Percentiles rank a stretch among this genome's conserved stretches.
phyloP scores from a whole-genome alignment of 73 alveolate species.

The Paraurostyla sp. region DNA sequence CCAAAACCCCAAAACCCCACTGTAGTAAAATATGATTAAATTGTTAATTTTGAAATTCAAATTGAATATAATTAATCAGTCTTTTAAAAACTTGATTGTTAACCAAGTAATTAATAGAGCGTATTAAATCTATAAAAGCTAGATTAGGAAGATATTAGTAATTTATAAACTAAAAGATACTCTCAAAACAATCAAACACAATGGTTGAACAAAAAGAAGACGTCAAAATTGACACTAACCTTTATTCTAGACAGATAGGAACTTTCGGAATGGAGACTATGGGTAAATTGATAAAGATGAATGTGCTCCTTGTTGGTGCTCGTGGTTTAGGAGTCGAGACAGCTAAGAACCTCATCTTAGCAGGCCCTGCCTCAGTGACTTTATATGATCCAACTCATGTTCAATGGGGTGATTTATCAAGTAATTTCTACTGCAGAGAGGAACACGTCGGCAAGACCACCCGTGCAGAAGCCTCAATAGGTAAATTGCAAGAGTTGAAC shows the following conservation, averaged over 20 bases:
- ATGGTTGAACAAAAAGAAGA: constrained; percentile 58
- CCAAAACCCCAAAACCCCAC: too few relatives aligned
- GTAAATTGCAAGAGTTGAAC: constrained; percentile 94
- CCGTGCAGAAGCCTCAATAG: constrained; percentile 94
- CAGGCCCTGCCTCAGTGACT: constrained; percentile 98
- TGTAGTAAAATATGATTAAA: too few relatives aligned
- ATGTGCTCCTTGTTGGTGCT: constrained; percentile 86
- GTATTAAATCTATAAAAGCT: too few relatives aligned
- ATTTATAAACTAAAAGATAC: too few relatives aligned
- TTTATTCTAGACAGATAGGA: constrained; percentile 98
- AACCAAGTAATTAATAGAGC: too few relatives aligned
- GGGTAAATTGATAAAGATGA: constrained; percentile 95
- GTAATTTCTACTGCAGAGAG: constrained; percentile 95
- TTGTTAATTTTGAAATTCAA: too few relatives aligned
- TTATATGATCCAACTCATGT: constrained; percentile 86
- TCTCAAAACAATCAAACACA: too few relatives aligned
- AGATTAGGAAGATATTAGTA: too few relatives aligned
- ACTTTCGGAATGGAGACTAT: constrained; percentile 98
- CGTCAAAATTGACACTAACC: constrained; percentile 89
- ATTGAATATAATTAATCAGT: too few relatives aligned
- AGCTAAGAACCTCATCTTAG: constrained; percentile 98
- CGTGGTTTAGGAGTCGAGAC: constrained; percentile 95
- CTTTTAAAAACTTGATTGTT: too few relatives aligned
- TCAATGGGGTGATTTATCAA: constrained; percentile 89
- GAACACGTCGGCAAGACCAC: constrained; percentile 90